A percentile compares a stretch with the other conserved stretches of the same genome.
Conservation (phyloP, 2,329 filamentous ascomycete species). For the Stromatinia cepivora region DNA sequence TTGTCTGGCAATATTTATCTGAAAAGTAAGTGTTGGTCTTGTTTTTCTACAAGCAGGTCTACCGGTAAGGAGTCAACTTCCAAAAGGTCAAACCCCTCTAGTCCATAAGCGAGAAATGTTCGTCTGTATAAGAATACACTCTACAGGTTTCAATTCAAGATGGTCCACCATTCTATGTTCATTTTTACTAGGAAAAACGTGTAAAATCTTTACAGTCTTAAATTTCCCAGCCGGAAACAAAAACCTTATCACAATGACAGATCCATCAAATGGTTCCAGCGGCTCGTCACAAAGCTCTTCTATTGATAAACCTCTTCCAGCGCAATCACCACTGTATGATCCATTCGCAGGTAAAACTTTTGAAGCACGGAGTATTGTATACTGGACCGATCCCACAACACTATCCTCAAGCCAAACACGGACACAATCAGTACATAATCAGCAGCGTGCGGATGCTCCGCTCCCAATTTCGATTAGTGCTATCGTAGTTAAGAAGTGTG, state of each 20-base stretch:
- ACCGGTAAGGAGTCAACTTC: background rate
- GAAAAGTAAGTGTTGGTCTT: no score
- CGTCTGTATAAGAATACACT: background rate
- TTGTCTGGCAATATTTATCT: no score
- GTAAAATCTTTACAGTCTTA: no score
- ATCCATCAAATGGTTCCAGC: background rate
- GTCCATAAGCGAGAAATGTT: background rate
- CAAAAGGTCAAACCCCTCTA: background rate
- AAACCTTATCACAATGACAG: background rate
- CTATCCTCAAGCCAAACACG: background rate
- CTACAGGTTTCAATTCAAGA: background rate
- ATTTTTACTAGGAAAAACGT: no score
- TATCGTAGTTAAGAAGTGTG: background rate
- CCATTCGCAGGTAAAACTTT: background rate
- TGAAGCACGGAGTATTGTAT: background rate
- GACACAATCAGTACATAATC: background rate
- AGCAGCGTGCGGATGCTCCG: no score
- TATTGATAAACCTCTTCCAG: background rate
- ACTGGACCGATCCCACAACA: background rate
- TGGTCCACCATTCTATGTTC: no score
- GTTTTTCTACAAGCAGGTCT: background rate
- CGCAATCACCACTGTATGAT: background rate
- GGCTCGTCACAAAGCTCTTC: background rate
- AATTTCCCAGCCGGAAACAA: background rate
- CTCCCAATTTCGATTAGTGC: background rate